Evolutionary conservation across 2,329 filamentous ascomycete species (phyloP), one percentile per base, ranked within the genome.

Genomic region (Fusarium secorum): DNA sequence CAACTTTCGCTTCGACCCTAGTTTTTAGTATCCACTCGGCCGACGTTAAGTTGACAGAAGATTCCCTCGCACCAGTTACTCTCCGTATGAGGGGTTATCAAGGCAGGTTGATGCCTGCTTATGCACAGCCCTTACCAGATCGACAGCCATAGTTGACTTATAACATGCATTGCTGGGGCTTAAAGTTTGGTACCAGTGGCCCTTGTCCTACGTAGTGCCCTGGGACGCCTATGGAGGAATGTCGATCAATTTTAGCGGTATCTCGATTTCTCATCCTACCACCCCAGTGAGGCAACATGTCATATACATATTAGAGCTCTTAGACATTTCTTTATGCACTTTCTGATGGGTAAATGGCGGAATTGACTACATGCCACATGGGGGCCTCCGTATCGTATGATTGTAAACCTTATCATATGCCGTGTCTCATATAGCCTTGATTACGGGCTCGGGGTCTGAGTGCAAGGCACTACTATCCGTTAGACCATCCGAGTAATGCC

Each of bases 271-370:
- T 46, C 26, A 46, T 22, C 14, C 10, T 17, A 28, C 7, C 3
- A 7, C 28, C 28, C 26, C 7, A 3, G 14, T 13, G 5, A 46
- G 26, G 11, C 15, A 13, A 11, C 28, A 30, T n/a, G 24, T 5
- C 18, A 14, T 20, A 15, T 3, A 11, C 7, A 13, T 22, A 10
- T 48, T 48, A 18, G 20, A 18, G 20, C 45, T 48, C 14, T 22
- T 1, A 10, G 10, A 9, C 7, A 18, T 8, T 22, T 32, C 13
- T 4, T 9, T 7, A 18, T 10, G 11, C 20, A 22, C 4, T n/a
- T 28, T 0, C 5, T 22, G 14, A 7, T 11, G 10, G 18, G 4
- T 15, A 7, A 20, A n/a, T 3, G 9, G 10, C 13, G 13, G 4
- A 13, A 18, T 20, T 44, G 17, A 20, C 17, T 26, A 26, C 24